Evolutionary conservation across 2,329 filamentous ascomycete species (phyloP).

Genomic region (Nigrospora oryzae): DNA sequence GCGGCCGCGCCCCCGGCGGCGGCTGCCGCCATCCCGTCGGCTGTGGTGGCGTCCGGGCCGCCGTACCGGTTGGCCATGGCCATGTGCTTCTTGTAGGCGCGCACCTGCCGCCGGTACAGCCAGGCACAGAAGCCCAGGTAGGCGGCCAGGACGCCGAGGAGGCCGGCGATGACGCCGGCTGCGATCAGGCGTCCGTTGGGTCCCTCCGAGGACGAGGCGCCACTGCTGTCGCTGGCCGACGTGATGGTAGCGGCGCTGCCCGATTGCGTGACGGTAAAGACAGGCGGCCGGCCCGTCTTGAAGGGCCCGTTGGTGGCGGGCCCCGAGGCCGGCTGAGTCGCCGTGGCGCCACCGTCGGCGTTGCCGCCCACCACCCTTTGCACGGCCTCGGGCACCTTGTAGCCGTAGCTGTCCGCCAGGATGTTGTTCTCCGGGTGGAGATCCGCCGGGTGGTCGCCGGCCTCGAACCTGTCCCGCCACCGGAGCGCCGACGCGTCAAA

Average conservation of each 20-base stretch:
- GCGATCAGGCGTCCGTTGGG: slow-evolving; percentile 33
- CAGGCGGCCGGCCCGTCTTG: slow-evolving; percentile 59
- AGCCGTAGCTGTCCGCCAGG: slow-evolving; percentile 52
- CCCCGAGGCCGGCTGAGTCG: slow-evolving; percentile 54
- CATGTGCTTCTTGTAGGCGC: slow-evolving; percentile 62
- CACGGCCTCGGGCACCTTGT: slow-evolving; percentile 55
- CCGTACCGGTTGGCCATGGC: slow-evolving; percentile 53
- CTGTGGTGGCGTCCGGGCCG: slow-evolving; percentile 29
- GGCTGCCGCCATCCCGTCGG: slow-evolving; percentile 14
- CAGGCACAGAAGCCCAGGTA: slow-evolving; percentile 67
- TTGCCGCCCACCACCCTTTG: slow-evolving; percentile 55
- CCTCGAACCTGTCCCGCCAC: slow-evolving; percentile 56
- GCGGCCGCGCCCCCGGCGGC: slow-evolving; percentile 2
- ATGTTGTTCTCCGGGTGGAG: slow-evolving; percentile 40
- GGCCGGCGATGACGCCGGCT: slow-evolving; percentile 52
- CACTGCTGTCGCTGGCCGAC: slow-evolving; percentile 24
- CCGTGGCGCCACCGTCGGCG: slow-evolving; percentile 53
- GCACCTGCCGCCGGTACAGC: slow-evolving; percentile 64
- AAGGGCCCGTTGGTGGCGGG: slow-evolving; percentile 60
- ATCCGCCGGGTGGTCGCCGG: slow-evolving; percentile 40
- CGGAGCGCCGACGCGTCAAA: slow-evolving; percentile 60
- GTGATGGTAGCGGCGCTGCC: slow-evolving; percentile 37
- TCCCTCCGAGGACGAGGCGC: neutral
- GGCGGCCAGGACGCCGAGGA: slow-evolving; percentile 49
- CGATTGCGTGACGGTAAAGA: slow-evolving; percentile 55